Conservation (phyloP, 2,329 filamentous ascomycete species). For the Alternaria ethzedia region DNA sequence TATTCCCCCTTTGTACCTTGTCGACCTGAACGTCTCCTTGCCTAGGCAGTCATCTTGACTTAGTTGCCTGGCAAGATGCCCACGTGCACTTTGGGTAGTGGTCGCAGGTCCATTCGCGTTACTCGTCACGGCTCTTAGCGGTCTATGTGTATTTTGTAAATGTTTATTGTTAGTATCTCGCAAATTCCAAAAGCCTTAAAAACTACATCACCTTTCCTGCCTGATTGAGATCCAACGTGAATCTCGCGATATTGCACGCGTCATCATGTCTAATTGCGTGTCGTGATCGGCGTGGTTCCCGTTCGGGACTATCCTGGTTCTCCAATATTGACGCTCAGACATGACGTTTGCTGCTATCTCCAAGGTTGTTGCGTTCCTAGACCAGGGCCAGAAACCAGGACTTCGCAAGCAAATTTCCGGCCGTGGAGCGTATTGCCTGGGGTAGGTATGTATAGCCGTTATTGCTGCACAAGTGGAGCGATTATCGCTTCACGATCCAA, state of each 20-base stretch:
- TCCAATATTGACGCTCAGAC: not conserved
- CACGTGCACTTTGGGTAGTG: conserved; percentile 22
- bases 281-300: not conserved
- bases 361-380: not conserved
- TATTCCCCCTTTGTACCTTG: conserved; percentile 25
- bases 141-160: conserved; percentile 36
- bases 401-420: not conserved
- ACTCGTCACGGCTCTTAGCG: conserved; percentile 18
- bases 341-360: not conserved
- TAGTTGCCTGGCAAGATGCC: conserved; percentile 24
- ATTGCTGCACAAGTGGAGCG: not conserved
- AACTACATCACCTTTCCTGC: not conserved
- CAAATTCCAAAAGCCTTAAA: conserved; percentile 15
- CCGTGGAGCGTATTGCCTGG: not conserved
- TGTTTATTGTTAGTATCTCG: conserved; percentile 26
- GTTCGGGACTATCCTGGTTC: not conserved
- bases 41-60: conserved; percentile 10
- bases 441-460: not conserved
- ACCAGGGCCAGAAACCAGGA: not conserved
- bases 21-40: conserved; percentile 24
- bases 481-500: not conserved
- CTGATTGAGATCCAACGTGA: not conserved
- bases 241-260: not conserved
- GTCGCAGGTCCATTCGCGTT: conserved; percentile 23
- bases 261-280: not conserved